A percentile compares a stretch with the other conserved stretches of the same genome.
phyloP scores from a whole-genome alignment of 2,329 filamentous ascomycete species.

The Xylariaceae sp. region DNA sequence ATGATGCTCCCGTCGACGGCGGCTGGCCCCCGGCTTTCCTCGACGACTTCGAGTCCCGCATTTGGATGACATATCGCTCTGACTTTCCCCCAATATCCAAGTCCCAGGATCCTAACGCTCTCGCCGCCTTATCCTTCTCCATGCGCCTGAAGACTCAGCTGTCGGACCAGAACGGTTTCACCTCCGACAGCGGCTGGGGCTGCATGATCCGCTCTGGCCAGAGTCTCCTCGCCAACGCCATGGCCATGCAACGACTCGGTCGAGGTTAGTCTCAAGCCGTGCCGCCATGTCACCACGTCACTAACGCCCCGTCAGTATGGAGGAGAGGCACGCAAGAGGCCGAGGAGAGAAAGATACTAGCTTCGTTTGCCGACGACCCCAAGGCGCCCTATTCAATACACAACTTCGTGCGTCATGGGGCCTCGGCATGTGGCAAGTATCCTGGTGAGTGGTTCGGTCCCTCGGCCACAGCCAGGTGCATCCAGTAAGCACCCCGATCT shows the following conservation, averaged over 20 bases:
- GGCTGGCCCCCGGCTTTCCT: slow-evolving; percentile 85
- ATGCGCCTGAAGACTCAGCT: slow-evolving; percentile 81
- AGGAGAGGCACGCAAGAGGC: slow-evolving; percentile 54
- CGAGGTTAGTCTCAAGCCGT: slow-evolving; percentile 55
- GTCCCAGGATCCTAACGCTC: slow-evolving; percentile 68
- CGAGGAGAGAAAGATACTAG: slow-evolving; percentile 68
- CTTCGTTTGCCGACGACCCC: slow-evolving; percentile 82
- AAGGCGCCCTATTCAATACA: slow-evolving; percentile 91
- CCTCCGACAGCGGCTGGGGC: slow-evolving; percentile 93
- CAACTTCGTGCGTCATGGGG: slow-evolving; percentile 86
- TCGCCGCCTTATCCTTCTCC: slow-evolving; percentile 70
- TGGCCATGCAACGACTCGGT: slow-evolving; percentile 69
- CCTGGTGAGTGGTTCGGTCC: slow-evolving; percentile 98
- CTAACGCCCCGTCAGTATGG: slow-evolving; percentile 58
- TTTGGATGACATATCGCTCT: slow-evolving; percentile 96
- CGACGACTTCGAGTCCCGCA: slow-evolving; percentile 84
- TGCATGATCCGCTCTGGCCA: slow-evolving; percentile 99
- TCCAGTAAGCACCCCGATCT: slow-evolving; percentile 61
- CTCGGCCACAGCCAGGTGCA: slow-evolving; percentile 91
- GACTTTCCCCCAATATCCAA: slow-evolving; percentile 80
- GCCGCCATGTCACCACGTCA: slow-evolving; percentile 1
- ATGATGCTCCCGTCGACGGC: slow-evolving; percentile 41
- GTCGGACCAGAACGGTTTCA: slow-evolving; percentile 75
- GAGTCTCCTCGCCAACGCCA: slow-evolving; percentile 82
- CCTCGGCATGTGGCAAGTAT: slow-evolving; percentile 82